Base-by-base conservation (phyloP, 805 yeast species). In the Yarrowia phangngaensis region DNA sequence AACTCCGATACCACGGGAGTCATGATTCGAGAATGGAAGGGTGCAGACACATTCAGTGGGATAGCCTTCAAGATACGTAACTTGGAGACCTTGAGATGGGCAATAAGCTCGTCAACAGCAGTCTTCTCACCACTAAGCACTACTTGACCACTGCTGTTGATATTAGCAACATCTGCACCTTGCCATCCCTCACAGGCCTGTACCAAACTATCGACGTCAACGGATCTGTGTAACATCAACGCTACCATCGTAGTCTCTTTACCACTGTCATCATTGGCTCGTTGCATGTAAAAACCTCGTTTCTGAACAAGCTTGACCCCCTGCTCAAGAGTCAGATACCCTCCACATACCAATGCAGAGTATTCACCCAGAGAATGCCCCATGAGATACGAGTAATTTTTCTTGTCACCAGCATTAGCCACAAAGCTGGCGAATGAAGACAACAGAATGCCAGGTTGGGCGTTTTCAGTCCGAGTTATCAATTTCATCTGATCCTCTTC, bases 321-420 rank as follows among this genome's bases (percentile, higher is more conserved):
- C 27, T 41, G 20, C n/a, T 41, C 48, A 1, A 41, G 20, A 4
- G 8, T 22, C 29, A 41, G 35, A 16, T 20, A 29, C n/a, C 35
- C 35, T 11, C 29, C 35, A 29, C 48, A 41, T 8, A 41, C 48
- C 35, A 41, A 16, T 4, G 48, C 48, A 20, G 48, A 20, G 29
- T 41, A 41, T n/a, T 41, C 35, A 19, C 48, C 48, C 17, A 41
- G 35, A 11, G 48, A 41, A 11, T 41, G 48, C 11, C 48, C 48
- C 34, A 41, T 12, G 13, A 41, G 20, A 15, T 14, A 9, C 13
- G 14, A 3, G 35, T 41, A 41, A 6, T 5, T 6, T 8, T 22
- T 41, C 12, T 3, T 2, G 12, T 19, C n/a, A 2, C 22, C 35
- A 11, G 11, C 12, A 12, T 41, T 29, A 26, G 46, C 48, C 4